phyloP scores from a whole-genome alignment of 2,329 filamentous ascomycete genomes.

The Alternaria hordeiaustralica region DNA sequence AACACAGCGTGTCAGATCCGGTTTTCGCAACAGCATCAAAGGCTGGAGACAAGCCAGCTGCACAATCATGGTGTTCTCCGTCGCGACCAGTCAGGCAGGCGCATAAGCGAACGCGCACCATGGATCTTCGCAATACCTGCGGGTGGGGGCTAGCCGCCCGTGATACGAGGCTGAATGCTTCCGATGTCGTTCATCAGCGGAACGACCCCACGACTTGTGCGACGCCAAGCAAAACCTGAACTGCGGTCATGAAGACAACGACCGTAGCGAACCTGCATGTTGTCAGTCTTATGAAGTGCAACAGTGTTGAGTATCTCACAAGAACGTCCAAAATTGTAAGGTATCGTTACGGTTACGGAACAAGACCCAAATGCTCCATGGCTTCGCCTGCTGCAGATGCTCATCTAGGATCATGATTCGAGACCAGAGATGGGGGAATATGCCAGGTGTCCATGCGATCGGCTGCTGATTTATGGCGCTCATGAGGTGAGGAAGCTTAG shows the following conservation, averaged over 20 bases:
- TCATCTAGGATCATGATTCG: slow-evolving; percentile 26
- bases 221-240: slow-evolving; percentile 27
- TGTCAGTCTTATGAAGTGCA: not conserved
- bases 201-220: slow-evolving; percentile 31
- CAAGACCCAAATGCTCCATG: slow-evolving; percentile 32
- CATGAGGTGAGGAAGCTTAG: slow-evolving; percentile 15
- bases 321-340: slow-evolving; percentile 33
- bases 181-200: not conserved
- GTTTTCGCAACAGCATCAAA: not conserved
- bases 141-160: not conserved
- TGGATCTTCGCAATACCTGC: not conserved
- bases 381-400: slow-evolving; percentile 25
- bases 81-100: not conserved
- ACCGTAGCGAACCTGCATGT: slow-evolving; percentile 25
- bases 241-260: slow-evolving; percentile 21
- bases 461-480: slow-evolving; percentile 11
- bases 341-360: slow-evolving; percentile 32
- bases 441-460: slow-evolving; percentile 22
- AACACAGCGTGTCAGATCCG: not conserved
- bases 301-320: slow-evolving; percentile 8
- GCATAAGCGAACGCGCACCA: not conserved
- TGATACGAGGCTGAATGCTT: not conserved
- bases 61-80: not conserved
- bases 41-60: not conserved
- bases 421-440: slow-evolving; percentile 28